These are phyloP conservation scores for Backusella tarrabulga DNA, from an alignment of 192 early-diverging fungal genomes.

Conservation along the genomic window DNA sequence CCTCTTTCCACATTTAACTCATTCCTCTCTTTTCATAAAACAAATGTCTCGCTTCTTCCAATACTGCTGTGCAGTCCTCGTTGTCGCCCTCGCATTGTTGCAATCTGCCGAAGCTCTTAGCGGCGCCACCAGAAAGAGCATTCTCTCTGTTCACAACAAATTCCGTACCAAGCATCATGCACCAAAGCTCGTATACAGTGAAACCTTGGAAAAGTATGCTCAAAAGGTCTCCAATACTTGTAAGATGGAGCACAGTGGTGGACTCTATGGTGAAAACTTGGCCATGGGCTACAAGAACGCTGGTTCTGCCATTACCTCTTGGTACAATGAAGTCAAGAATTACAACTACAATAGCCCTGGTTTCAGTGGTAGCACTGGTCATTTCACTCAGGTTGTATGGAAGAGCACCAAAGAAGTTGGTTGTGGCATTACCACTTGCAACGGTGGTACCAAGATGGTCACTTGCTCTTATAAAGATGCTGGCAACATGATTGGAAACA, in stretches of 20 bases:
- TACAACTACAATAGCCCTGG: conserved; percentile 46
- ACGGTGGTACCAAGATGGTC: conserved; percentile 33
- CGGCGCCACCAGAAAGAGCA: not conserved
- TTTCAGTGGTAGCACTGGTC: conserved; percentile 35
- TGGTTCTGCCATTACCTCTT: conserved; percentile 30
- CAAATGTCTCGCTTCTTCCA: not conserved
- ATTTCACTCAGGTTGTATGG: conserved; percentile 50
- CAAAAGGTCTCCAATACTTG: conserved; percentile 41
- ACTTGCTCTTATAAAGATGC: conserved; percentile 43
- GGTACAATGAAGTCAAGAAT: conserved; percentile 43
- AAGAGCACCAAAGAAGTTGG: conserved; percentile 33
- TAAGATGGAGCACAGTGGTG: conserved; percentile 41
- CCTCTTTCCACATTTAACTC: not conserved
- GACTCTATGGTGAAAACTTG: conserved; percentile 44
- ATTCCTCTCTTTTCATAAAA: not conserved
- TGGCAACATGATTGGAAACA: conserved; percentile 35
- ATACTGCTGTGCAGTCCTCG: not conserved
- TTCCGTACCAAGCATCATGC: conserved; percentile 39
- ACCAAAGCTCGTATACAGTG: conserved; percentile 39
- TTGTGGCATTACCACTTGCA: conserved; percentile 30
- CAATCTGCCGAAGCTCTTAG: not conserved
- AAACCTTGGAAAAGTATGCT: conserved; percentile 35
- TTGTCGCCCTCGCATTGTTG: not conserved
- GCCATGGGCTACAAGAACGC: conserved; percentile 38
- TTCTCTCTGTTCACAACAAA: conserved; percentile 43